phyloP scores from a whole-genome alignment of 2,329 filamentous ascomycete species.

The Coleophoma cylindrospora region DNA sequence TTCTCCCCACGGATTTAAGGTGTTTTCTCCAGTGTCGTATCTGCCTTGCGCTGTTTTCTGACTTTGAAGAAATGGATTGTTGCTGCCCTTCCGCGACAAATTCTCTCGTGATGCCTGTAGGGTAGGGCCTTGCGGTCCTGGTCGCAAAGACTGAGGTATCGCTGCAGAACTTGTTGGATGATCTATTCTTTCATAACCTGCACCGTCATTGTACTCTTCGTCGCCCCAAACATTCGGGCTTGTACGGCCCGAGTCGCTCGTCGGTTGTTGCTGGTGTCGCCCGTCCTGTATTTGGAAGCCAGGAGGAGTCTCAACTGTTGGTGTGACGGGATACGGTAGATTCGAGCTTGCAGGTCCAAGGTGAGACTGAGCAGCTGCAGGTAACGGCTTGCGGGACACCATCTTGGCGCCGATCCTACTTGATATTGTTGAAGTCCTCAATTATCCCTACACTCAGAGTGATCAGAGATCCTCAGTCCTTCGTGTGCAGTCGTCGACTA shows the following conservation, averaged over 20 bases:
- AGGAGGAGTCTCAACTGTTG: conserved; percentile 7
- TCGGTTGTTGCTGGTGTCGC: conserved; percentile 8
- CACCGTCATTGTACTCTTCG: conserved; percentile 6
- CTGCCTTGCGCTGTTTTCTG: conserved; percentile 10
- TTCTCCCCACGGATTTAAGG: conserved; percentile 21
- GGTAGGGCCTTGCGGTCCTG: conserved; percentile 16
- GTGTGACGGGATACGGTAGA: conserved; percentile 21
- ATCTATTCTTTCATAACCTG: background rate
- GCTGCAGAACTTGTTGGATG: background rate
- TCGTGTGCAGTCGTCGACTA: too few relatives aligned
- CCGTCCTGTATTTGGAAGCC: conserved; percentile 11
- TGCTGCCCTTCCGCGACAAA: conserved; percentile 11
- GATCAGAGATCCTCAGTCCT: too few relatives aligned
- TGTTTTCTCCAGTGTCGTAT: conserved; percentile 17
- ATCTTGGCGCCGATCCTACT: conserved; percentile 5
- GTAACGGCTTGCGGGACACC: conserved; percentile 24
- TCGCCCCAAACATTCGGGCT: conserved; percentile 17
- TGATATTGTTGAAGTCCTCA: too few relatives aligned
- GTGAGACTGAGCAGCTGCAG: conserved; percentile 6
- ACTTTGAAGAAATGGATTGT: conserved; percentile 25
- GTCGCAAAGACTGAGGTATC: conserved; percentile 21
- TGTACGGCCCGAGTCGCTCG: conserved; percentile 11
- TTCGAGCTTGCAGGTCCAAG: conserved; percentile 5
- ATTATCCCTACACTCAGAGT: too few relatives aligned
- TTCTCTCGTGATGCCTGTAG: conserved; percentile 18